phyloP scores from a whole-genome alignment of 2,329 filamentous ascomycete genomes.

The Ophiostoma sp. region DNA sequence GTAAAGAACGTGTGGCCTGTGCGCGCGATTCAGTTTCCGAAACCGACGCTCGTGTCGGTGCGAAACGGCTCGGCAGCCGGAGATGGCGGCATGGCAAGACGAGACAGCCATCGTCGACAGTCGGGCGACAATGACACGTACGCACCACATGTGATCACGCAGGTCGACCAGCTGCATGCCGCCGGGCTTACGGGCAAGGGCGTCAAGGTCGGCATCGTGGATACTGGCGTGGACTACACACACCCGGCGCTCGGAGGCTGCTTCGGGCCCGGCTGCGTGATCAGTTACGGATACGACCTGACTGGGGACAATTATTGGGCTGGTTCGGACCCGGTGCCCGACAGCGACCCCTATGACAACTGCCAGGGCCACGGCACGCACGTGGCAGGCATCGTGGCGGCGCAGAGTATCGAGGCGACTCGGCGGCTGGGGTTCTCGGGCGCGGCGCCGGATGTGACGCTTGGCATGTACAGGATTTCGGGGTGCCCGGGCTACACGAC shows the following conservation, averaged over 20 bases:
- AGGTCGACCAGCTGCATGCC: conserved; percentile 48
- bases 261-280: conserved; percentile 25
- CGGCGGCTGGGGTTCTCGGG: neutral
- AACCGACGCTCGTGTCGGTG: conserved; percentile 42
- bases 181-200: conserved; percentile 46
- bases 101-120: conserved; percentile 24
- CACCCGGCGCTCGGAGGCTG: conserved; percentile 36
- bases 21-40: conserved; percentile 40
- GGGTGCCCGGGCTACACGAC: neutral
- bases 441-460: neutral
- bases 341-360: conserved; percentile 49
- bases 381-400: neutral
- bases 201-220: conserved; percentile 49
- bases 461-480: neutral
- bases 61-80: neutral
- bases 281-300: conserved; percentile 25
- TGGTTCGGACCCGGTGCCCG: conserved; percentile 46
- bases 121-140: conserved; percentile 37
- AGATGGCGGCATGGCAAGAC: conserved; percentile 30
- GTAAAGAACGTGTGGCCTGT: conserved; percentile 49
- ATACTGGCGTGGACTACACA: conserved; percentile 37
- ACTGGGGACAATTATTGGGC: conserved; percentile 19
- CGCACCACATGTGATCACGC: conserved; percentile 51
- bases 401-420: neutral
- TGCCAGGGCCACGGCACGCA: conserved; percentile 49